phyloP scores from a whole-genome alignment of 176 grass and related monocot species.

The Sorghum bicolor region Sorghum_bicolor_NCBIv3 NC_012872.2:61290501-61291000 shows the following conservation, averaged over 20 bases:
- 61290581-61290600: background rate
- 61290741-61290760: background rate
- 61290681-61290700: background rate
- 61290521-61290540: background rate
- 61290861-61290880: background rate
- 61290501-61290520: background rate
- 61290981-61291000: constrained; percentile 68
- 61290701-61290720: background rate
- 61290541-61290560: background rate
- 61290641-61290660: background rate
- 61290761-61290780: background rate
- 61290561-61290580: background rate
- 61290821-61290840: background rate
- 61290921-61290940: constrained; percentile 58
- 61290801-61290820: background rate
- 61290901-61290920: constrained; percentile 8
- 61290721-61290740: background rate
- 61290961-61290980: constrained; percentile 57
- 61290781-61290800: constrained; percentile 1
- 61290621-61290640: background rate
- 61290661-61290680: background rate
- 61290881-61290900: constrained; percentile 23
- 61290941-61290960: constrained; percentile 35
- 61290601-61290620: background rate
- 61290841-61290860: background rate